These are phyloP conservation scores for Asclepias syriaca DNA, from an alignment of 257 asterid species.

Conservation along the genomic window DNA sequence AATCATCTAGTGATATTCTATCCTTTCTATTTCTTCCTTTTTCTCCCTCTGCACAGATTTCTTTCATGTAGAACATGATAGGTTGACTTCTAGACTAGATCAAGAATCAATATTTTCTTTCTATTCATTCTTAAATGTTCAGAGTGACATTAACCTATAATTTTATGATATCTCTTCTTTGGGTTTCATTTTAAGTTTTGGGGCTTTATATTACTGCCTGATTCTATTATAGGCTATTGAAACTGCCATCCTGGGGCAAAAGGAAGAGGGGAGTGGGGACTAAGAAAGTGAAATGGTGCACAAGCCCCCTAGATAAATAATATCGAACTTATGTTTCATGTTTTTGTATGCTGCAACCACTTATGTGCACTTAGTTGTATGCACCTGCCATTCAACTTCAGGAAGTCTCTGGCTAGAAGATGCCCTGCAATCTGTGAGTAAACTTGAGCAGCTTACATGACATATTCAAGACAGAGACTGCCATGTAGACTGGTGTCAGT, in stretches of 20 bases:
- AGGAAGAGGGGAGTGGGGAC: not conserved
- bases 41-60: not conserved
- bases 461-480: not conserved
- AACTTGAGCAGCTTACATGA: not conserved
- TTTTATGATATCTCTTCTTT: not conserved
- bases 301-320: not conserved
- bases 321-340: not conserved
- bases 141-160: not conserved
- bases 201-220: not conserved
- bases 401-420: not conserved
- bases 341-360: not conserved
- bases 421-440: not conserved
- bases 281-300: not conserved
- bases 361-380: not conserved
- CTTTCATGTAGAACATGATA: not conserved
- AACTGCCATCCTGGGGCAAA: not conserved
- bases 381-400: not conserved
- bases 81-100: not conserved
- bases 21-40: not conserved
- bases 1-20: not conserved
- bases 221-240: not conserved
- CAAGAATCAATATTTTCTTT: not conserved
- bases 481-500: not conserved
- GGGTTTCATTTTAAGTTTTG: not conserved
- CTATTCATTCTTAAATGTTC: not conserved